Percentiles rank a stretch among this genome's conserved stretches.
phyloP scores from a whole-genome alignment of 2,329 filamentous ascomycete species.

The Epichloe aotearoae region DNA sequence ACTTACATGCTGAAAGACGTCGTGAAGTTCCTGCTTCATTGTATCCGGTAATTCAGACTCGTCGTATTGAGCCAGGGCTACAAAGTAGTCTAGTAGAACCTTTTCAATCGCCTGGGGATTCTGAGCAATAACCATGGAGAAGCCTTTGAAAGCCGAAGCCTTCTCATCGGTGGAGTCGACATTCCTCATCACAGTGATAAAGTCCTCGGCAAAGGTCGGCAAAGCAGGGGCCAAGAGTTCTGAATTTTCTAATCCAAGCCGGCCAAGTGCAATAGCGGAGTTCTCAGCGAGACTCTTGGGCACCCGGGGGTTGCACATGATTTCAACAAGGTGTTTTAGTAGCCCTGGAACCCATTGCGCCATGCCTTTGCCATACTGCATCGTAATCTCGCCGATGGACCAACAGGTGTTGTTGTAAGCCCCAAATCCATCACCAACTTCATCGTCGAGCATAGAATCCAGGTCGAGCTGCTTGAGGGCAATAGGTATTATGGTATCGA shows the following conservation, averaged over 20 bases:
- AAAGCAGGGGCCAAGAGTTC: slow-evolving; percentile 68
- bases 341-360: slow-evolving; percentile 64
- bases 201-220: slow-evolving; percentile 65
- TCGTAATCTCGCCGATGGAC: slow-evolving; percentile 85
- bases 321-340: slow-evolving; percentile 63
- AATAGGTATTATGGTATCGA: slow-evolving; percentile 63
- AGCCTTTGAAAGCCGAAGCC: slow-evolving; percentile 82
- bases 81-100: slow-evolving; percentile 69
- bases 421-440: slow-evolving; percentile 73
- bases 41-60: slow-evolving; percentile 47
- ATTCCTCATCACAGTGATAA: slow-evolving; percentile 68
- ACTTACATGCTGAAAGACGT: slow-evolving; percentile 64
- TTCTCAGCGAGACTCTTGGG: slow-evolving; percentile 86
- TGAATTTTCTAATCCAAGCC: slow-evolving; percentile 68
- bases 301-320: slow-evolving; percentile 74
- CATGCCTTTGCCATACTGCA: slow-evolving; percentile 65
- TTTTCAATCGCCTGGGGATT: slow-evolving; percentile 91
- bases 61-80: slow-evolving; percentile 66
- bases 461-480: slow-evolving; percentile 82
- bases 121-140: slow-evolving; percentile 68
- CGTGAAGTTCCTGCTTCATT: slow-evolving; percentile 51
- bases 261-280: slow-evolving; percentile 80
- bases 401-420: slow-evolving; percentile 98
- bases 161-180: slow-evolving; percentile 89
- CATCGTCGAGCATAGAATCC: slow-evolving; percentile 61